Percentiles rank a stretch among this genome's conserved stretches.
Conservation (phyloP, 2,329 filamentous ascomycete species). For the Fusarium concolor region DNA sequence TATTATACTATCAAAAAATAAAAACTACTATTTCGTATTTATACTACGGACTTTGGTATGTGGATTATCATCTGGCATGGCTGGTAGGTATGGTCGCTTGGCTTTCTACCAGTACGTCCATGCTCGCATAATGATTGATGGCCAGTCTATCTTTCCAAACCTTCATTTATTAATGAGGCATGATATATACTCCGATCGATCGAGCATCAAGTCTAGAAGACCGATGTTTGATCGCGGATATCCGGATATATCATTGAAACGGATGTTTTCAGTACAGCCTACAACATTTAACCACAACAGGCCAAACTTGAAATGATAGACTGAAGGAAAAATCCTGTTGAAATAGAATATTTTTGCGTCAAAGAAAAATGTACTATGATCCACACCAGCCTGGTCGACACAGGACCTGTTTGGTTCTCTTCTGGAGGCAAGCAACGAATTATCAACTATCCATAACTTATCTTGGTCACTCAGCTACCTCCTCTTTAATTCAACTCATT, state of each 20-base stretch:
- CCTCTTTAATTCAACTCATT: constrained; percentile 17
- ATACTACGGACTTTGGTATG: no score
- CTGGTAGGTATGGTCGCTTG: background rate
- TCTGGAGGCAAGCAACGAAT: constrained; percentile 10
- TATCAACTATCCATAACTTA: constrained; percentile 1
- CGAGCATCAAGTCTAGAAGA: background rate
- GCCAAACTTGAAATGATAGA: background rate
- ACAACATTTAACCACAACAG: background rate
- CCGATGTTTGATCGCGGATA: background rate
- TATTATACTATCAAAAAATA: no score
- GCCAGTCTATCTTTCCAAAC: background rate
- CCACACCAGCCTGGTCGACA: background rate
- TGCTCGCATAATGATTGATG: background rate
- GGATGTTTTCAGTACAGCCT: no score
- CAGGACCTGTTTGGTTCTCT: constrained; percentile 4
- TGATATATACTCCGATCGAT: background rate
- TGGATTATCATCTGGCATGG: no score
- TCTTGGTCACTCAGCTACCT: constrained; percentile 9
- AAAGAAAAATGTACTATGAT: constrained; percentile 4
- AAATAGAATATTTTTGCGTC: background rate
- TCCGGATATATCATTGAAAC: background rate
- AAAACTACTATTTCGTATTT: no score
- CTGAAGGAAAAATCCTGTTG: background rate
- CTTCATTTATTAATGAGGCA: background rate
- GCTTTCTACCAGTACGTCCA: background rate